Evolutionary conservation across 345 rosid genomes (phyloP).

Genomic region (Corymbia maculata): DNA sequence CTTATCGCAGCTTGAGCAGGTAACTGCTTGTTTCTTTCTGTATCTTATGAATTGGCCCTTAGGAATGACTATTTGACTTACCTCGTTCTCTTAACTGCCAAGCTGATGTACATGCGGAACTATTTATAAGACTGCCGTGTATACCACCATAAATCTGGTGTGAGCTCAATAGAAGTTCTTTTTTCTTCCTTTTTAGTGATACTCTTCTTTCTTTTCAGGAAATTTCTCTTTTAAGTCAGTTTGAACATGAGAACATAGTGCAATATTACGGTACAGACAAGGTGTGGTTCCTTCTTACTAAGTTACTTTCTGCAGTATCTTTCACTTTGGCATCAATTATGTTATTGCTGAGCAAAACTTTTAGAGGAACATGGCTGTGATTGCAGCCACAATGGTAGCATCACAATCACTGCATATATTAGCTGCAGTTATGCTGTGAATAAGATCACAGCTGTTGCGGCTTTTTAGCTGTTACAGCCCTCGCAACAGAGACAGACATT

Average conservation of each 20-base stretch:
- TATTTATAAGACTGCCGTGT: background rate
- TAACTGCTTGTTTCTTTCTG: background rate
- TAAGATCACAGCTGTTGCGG: background rate
- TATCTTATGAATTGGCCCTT: background rate
- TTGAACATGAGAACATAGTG: constrained; percentile 80
- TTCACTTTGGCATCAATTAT: background rate
- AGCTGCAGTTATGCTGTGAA: background rate
- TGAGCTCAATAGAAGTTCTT: background rate
- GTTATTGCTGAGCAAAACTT: background rate
- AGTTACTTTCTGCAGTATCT: background rate
- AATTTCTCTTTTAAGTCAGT: constrained; percentile 71
- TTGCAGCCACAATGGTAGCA: background rate
- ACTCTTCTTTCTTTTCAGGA: constrained; percentile 41
- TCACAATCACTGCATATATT: background rate
- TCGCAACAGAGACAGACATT: background rate
- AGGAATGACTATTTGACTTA: background rate
- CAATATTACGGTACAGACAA: constrained; percentile 70
- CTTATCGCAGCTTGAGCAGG: too few relatives aligned
- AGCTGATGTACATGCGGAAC: background rate
- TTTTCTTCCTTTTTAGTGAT: background rate
- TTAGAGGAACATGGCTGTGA: background rate
- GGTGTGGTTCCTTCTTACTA: constrained; percentile 24
- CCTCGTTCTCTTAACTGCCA: background rate
- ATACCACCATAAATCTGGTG: background rate
- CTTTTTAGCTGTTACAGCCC: background rate